phyloP scores from a whole-genome alignment of 2,329 filamentous ascomycete genomes.

The Sporothrix sp. region DNA sequence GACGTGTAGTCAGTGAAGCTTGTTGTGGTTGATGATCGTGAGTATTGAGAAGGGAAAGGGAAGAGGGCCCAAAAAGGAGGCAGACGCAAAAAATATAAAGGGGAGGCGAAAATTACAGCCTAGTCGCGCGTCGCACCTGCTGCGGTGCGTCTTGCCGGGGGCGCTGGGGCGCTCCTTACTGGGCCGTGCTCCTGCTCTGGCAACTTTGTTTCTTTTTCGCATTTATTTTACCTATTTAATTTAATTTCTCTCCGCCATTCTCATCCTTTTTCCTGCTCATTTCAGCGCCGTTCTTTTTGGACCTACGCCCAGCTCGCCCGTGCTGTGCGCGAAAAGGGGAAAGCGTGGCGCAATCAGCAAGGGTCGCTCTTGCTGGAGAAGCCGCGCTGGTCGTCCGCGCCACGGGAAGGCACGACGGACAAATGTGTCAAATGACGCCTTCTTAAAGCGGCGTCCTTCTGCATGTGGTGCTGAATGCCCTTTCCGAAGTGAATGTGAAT shows the following conservation, averaged over 20 bases:
- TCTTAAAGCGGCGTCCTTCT: neutral
- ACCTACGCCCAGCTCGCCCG: neutral
- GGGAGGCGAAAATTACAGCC: constrained; percentile 15
- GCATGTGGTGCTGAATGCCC: too few relatives aligned
- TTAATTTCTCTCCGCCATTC: constrained; percentile 1
- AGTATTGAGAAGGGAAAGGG: constrained; percentile 22
- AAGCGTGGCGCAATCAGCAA: constrained; percentile 19
- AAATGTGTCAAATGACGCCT: neutral
- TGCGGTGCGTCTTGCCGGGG: neutral
- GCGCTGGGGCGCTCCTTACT: neutral
- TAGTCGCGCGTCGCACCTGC: constrained; percentile 19
- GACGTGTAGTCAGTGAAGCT: constrained; percentile 19
- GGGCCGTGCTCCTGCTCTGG: neutral
- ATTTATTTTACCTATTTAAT: constrained; percentile 11
- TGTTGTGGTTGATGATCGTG: constrained; percentile 33
- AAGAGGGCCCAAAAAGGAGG: constrained; percentile 21
- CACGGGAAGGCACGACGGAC: neutral
- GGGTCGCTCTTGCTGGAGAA: neutral
- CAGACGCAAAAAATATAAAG: constrained; percentile 25
- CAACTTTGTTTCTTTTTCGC: neutral
- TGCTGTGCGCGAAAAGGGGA: constrained; percentile 24
- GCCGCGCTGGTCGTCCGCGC: neutral
- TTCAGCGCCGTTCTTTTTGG: constrained; percentile 6
- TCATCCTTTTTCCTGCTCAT: constrained; percentile 1
- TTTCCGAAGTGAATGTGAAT: too few relatives aligned